Percentiles rank a stretch among this genome's conserved stretches.
Conservation (phyloP, 805 yeast genomes). For the Yamadazyma olivae region DNA sequence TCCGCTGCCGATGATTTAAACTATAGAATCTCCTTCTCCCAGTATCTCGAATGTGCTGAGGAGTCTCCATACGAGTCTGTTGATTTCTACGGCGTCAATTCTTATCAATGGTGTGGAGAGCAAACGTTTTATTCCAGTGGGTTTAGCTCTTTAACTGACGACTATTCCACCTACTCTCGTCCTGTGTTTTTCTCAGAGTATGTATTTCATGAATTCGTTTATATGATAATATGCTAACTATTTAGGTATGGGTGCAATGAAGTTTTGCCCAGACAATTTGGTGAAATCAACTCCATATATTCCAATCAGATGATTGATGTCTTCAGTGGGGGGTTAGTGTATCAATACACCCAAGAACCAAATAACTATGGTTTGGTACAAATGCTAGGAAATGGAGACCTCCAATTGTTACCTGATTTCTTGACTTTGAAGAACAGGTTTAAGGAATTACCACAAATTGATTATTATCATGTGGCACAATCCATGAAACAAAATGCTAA, state of each 20-base stretch:
- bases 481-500: constrained; percentile 23
- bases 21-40: constrained; percentile 72
- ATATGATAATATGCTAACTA: constrained; percentile 36
- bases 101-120: constrained; percentile 85
- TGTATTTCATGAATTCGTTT: constrained; percentile 1
- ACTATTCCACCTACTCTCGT: constrained; percentile 61
- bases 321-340: constrained; percentile 83
- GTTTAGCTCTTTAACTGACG: constrained; percentile 56
- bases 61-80: constrained; percentile 50
- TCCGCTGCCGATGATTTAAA: constrained; percentile 93
- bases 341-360: constrained; percentile 75
- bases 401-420: constrained; percentile 43
- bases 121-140: constrained; percentile 84
- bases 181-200: constrained; percentile 85
- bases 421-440: constrained; percentile 43
- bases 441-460: constrained; percentile 27
- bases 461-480: constrained; percentile 18
- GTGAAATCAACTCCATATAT: constrained; percentile 68
- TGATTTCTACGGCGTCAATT: constrained; percentile 81
- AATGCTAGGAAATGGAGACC: constrained; percentile 39
- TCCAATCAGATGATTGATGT: constrained; percentile 70
- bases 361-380: constrained; percentile 78
- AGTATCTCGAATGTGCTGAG: constrained; percentile 74
- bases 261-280: constrained; percentile 73
- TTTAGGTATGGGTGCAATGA: constrained; percentile 69